Conservation (phyloP, 2,329 filamentous ascomycete species). For the Raffaelea deltoideospora region DNA sequence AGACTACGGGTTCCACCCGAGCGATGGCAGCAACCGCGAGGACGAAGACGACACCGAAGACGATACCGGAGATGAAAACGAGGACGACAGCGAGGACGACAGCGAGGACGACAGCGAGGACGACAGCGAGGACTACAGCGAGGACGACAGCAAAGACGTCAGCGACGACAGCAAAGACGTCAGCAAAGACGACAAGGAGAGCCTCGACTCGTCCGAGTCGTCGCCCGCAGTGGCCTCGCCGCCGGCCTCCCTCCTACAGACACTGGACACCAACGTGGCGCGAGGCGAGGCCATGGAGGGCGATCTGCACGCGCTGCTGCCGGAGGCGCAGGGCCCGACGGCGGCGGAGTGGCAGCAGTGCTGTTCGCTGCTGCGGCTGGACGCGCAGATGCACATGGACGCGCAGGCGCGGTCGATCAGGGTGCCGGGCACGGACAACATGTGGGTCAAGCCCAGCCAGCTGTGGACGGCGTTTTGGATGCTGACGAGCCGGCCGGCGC, state of each 20-base stretch:
- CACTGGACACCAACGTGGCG: conserved; percentile 10
- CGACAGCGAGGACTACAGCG: background rate
- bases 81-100: background rate
- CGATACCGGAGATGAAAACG: too few species aligned
- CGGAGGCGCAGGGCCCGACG: conserved; percentile 7
- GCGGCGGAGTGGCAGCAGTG: conserved; percentile 8
- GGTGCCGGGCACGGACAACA: conserved; percentile 10
- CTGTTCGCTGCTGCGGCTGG: conserved; percentile 9
- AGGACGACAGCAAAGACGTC: background rate
- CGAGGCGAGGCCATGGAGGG: conserved; percentile 10
- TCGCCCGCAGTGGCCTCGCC: background rate
- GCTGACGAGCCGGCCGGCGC: conserved; percentile 8
- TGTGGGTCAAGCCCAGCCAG: conserved; percentile 11
- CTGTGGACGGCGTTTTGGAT: conserved; percentile 12
- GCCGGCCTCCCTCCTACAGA: conserved; percentile 5
- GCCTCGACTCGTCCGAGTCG: too few species aligned
- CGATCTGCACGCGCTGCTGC: conserved; percentile 10
- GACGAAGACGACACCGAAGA: background rate
- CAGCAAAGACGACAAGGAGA: too few species aligned
- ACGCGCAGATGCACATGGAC: conserved; percentile 8
- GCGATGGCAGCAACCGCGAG: too few species aligned
- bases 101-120: background rate
- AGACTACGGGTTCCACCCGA: too few species aligned
- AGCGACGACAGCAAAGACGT: too few species aligned
- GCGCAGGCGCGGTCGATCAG: conserved; percentile 7